Conservation (phyloP, 257 asterid species). For the Jacaranda mimosifolia region DNA sequence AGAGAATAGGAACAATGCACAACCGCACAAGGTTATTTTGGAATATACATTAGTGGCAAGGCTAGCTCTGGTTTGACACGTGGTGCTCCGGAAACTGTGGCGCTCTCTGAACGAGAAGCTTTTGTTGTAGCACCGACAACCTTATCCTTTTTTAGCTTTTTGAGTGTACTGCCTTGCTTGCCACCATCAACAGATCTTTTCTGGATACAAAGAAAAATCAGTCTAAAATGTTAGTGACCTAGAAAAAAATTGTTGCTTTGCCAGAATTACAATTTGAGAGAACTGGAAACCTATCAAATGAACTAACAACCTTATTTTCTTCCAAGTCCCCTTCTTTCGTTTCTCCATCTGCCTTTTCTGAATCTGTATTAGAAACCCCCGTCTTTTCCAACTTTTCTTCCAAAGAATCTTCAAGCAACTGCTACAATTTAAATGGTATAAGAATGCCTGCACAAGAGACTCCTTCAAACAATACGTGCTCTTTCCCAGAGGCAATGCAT, state of each 20-base stretch:
- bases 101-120: constrained; percentile 79
- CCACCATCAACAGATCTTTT: constrained; percentile 79
- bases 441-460: constrained; percentile 27
- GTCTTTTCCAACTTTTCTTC: constrained; percentile 91
- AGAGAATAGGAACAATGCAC: constrained; percentile 12
- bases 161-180: constrained; percentile 75
- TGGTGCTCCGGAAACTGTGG: constrained; percentile 71
- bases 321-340: constrained; percentile 80
- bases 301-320: constrained; percentile 75
- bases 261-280: constrained; percentile 26
- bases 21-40: constrained; percentile 26
- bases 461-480: constrained; percentile 31
- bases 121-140: constrained; percentile 70
- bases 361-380: constrained; percentile 63
- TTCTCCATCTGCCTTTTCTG: constrained; percentile 86
- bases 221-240: constrained; percentile 31
- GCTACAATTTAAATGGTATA: constrained; percentile 44
- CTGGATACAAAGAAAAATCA: constrained; percentile 48
- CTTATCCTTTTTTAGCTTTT: constrained; percentile 89
- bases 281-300: constrained; percentile 21
- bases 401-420: constrained; percentile 95
- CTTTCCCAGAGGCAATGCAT: neutral
- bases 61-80: constrained; percentile 92
- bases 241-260: constrained; percentile 21
- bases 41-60: constrained; percentile 77